Conservation (phyloP, 192 early-diverging fungal genomes). For the Haplosporangium gracile region DNA sequence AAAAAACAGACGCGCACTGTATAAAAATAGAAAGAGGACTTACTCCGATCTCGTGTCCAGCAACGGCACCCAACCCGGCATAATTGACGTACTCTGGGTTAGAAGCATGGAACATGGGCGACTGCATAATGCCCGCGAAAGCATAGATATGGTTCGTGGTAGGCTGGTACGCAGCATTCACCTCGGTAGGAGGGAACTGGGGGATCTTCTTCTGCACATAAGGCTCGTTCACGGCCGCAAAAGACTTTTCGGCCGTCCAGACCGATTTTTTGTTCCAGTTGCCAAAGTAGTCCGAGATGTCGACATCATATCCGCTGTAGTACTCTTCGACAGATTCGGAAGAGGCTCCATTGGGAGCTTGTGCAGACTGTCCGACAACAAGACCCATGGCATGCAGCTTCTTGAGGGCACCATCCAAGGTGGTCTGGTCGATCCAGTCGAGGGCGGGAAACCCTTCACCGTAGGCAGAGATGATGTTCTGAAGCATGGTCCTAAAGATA, state of each 20-base stretch:
- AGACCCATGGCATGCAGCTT: conserved; percentile 53
- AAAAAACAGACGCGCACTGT: neutral
- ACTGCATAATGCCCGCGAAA: conserved; percentile 65
- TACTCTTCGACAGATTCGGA: conserved; percentile 59
- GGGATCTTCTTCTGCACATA: conserved; percentile 38
- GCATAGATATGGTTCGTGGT: conserved; percentile 8
- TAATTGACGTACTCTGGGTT: conserved; percentile 71
- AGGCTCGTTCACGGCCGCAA: conserved; percentile 39
- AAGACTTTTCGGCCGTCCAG: conserved; percentile 12
- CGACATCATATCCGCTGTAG: conserved; percentile 46
- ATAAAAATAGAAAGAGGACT: neutral
- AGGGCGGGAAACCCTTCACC: conserved; percentile 42
- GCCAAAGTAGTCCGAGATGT: conserved; percentile 50
- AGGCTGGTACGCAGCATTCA: conserved; percentile 67
- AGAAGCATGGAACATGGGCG: conserved; percentile 65
- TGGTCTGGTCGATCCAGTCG: conserved; percentile 58
- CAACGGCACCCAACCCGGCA: conserved; percentile 70
- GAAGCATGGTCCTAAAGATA: conserved; percentile 51
- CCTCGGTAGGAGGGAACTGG: conserved; percentile 55
- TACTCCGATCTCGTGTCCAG: conserved; percentile 73
- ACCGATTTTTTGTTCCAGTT: conserved; percentile 34
- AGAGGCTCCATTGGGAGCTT: conserved; percentile 46
- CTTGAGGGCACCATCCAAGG: conserved; percentile 43
- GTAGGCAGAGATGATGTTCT: conserved; percentile 53
- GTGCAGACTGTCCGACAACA: conserved; percentile 60